Base-by-base conservation (phyloP, 768 basidiomycete species). In the Russula brevipes region DNA sequence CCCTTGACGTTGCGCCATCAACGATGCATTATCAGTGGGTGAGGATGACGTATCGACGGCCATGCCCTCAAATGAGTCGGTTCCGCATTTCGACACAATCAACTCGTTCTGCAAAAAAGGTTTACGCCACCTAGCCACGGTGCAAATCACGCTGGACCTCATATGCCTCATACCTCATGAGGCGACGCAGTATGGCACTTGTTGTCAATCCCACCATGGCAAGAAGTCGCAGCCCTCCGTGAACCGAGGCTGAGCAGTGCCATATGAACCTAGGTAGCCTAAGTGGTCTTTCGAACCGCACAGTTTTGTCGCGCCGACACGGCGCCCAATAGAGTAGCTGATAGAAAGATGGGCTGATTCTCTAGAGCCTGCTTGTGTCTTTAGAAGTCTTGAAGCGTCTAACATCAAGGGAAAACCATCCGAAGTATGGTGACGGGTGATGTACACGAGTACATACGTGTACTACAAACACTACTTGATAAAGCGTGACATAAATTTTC, bases 401-500 rank as follows among this genome's bases (percentile, higher is more conserved):
- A 3, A 42, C 41, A 42, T 16, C 12, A 9, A 12, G 31, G 39
- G 45, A 24, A 6, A 8, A 9, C 2, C 24, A 19, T 59, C 12
- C n/a, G n/a, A 35, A 14, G 16, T 17, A 8, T 53, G 5, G 42
- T 51, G n/a, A 47, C 36, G 33, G 5, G n/a, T 19, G 24, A 54
- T 45, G 50, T 47, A 62, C 53, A 53, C 31, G 12, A 44, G 44
- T 49, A 56, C 54, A 65, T 41, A 24, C 49, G 19, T 39, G 38
- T 7, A 31, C n/a, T 42, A 30, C 38, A 52, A 17, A 45, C 54
- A 45, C 71, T 86, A 89, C 79, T 93, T 93, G 77, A 94, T 88
- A 68, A 94, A 94, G 72, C 91, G 92, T 9, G 85, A 77, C 91
- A 95, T 93, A 72, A 94, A 95, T 79, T 92, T 94, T 76, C 91